Percentiles rank a stretch among this genome's conserved stretches.
Conservation (phyloP, 345 rosid species). For the Nephelium lappaceum region DNA sequence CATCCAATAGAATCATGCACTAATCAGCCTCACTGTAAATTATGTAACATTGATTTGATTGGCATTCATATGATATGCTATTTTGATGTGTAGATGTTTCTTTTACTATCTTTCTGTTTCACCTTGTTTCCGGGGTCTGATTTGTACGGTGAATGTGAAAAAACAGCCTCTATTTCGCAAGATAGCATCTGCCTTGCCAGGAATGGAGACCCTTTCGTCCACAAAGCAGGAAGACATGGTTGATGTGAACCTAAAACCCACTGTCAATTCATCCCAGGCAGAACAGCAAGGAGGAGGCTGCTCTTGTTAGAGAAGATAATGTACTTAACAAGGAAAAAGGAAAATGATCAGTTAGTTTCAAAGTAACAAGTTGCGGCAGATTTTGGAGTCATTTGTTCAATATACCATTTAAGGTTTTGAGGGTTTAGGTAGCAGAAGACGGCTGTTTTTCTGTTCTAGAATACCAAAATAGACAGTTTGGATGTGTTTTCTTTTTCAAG, state of each 20-base stretch:
- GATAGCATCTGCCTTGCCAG: conserved; percentile 94
- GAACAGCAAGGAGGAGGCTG: conserved; percentile 91
- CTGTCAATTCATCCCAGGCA: conserved; percentile 67
- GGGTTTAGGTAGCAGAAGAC: background rate
- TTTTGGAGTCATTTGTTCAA: conserved; percentile 9
- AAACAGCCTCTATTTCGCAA: conserved; percentile 90
- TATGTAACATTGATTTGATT: background rate
- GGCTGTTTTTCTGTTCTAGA: conserved; percentile 4
- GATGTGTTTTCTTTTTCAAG: background rate
- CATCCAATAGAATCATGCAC: too few relatives aligned
- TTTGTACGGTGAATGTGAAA: conserved; percentile 14
- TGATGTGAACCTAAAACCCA: conserved; percentile 84
- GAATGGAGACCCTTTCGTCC: conserved; percentile 91
- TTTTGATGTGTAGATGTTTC: too few relatives aligned
- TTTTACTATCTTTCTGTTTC: background rate
- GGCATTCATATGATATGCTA: background rate
- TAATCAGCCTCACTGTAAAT: background rate
- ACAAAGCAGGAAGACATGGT: conserved; percentile 95
- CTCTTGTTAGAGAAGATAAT: conserved; percentile 52
- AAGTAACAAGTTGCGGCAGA: background rate
- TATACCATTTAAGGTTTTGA: background rate
- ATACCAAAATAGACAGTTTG: conserved; percentile 7
- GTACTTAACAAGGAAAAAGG: background rate
- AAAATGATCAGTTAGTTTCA: background rate
- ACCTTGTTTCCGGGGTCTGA: background rate